These are phyloP conservation scores for Fusarium lateritium DNA, from an alignment of 2,329 filamentous ascomycete species.

Conservation along the genomic window DNA sequence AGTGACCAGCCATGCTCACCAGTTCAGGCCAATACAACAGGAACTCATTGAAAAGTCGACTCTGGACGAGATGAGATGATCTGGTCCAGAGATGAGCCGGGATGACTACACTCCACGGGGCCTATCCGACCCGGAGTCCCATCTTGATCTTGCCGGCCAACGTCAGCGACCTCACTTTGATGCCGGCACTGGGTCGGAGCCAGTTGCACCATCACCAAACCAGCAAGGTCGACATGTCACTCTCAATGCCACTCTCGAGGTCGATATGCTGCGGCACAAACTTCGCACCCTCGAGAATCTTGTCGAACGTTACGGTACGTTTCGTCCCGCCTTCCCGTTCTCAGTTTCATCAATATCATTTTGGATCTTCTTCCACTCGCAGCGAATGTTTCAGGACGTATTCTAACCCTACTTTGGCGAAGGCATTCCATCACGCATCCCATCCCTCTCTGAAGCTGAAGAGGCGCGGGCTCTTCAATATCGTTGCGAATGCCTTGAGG, in stretches of 20 bases:
- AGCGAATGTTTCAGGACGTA: conserved; percentile 13
- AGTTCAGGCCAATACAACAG: conserved; percentile 44
- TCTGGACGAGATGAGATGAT: conserved; percentile 51
- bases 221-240: conserved; percentile 64
- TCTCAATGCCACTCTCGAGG: conserved; percentile 64
- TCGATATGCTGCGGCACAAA: conserved; percentile 71
- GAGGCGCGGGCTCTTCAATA: conserved; percentile 71
- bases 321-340: conserved; percentile 29
- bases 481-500: conserved; percentile 71
- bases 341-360: conserved; percentile 23
- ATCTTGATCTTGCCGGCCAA: conserved; percentile 52
- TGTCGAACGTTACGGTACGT: conserved; percentile 65
- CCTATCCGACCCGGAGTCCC: conserved; percentile 52
- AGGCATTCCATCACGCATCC: conserved; percentile 54
- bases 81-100: conserved; percentile 51
- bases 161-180: conserved; percentile 64
- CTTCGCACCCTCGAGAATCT: conserved; percentile 64
- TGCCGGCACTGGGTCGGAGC: conserved; percentile 66
- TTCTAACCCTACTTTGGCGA: conserved; percentile 37
- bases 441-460: conserved; percentile 68
- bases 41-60: conserved; percentile 46
- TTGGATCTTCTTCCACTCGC: conserved; percentile 16
- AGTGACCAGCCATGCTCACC: conserved; percentile 48
- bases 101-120: conserved; percentile 51
- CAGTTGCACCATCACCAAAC: conserved; percentile 63